Conservation (phyloP, 1,284 basidiomycete genomes). For the Albatrellus sp. region DNA sequence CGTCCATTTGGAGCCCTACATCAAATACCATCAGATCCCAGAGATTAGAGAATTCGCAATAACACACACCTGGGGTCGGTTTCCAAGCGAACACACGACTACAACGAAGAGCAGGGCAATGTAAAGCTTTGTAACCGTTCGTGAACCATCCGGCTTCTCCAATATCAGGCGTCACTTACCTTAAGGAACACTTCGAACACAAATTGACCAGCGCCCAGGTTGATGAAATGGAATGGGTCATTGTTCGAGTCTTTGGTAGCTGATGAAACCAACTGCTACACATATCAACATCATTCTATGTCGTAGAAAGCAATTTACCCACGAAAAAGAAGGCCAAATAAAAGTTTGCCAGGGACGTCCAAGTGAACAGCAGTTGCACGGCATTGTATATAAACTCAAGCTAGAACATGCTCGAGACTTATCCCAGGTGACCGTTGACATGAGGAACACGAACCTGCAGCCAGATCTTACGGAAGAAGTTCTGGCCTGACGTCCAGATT, state of each 20-base stretch:
- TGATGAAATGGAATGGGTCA: constrained; percentile 74
- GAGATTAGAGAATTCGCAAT: background rate
- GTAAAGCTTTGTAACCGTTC: constrained; percentile 36
- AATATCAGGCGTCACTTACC: constrained; percentile 21
- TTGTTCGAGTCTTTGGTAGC: constrained; percentile 44
- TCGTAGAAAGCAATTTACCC: constrained; percentile 16
- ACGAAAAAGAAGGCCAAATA: constrained; percentile 80
- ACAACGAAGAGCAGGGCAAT: constrained; percentile 67
- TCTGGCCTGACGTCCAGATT: constrained; percentile 87
- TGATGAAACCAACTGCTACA: constrained; percentile 53
- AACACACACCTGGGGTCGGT: constrained; percentile 56
- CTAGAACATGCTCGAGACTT: constrained; percentile 8
- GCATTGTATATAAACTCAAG: constrained; percentile 79
- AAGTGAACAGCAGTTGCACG: constrained; percentile 71
- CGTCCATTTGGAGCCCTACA: constrained; percentile 70
- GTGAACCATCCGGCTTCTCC: constrained; percentile 10
- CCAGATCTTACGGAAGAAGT: constrained; percentile 72
- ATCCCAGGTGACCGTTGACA: constrained; percentile 1
- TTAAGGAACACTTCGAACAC: constrained; percentile 80
- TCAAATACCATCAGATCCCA: background rate
- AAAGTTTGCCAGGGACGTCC: constrained; percentile 74
- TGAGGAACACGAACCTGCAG: constrained; percentile 40
- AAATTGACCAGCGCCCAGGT: constrained; percentile 55
- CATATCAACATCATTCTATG: background rate
- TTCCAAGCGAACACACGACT: constrained; percentile 74